Conservation (phyloP, 192 early-diverging fungal species). For the Phlyctochytrium planicorne region DNA sequence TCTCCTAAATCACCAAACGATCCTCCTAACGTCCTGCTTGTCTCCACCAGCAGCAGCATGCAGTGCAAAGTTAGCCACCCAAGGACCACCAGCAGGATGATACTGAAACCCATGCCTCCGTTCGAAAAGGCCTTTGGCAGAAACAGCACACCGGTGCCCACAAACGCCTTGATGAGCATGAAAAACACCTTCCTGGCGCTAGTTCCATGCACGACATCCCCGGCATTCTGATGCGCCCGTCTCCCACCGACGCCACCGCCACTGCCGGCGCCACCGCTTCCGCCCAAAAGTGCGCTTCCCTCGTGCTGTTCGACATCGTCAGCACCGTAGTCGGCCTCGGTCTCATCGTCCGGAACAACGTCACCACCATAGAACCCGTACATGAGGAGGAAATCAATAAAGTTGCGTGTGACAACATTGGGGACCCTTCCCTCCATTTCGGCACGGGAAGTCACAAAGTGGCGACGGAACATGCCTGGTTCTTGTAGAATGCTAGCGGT, state of each 20-base stretch:
- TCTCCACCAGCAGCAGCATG: slow-evolving; percentile 54
- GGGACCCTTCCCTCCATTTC: slow-evolving; percentile 62
- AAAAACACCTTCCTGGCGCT: slow-evolving; percentile 53
- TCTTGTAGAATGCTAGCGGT: slow-evolving; percentile 57
- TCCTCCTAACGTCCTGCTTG: slow-evolving; percentile 41
- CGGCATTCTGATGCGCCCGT: slow-evolving; percentile 21
- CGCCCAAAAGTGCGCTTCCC: slow-evolving; percentile 6
- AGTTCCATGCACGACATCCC: slow-evolving; percentile 39
- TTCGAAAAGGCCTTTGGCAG: slow-evolving; percentile 58
- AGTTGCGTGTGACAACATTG: slow-evolving; percentile 77
- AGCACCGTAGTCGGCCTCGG: slow-evolving; percentile 53
- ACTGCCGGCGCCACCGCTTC: slow-evolving; percentile 16
- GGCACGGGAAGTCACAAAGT: slow-evolving; percentile 77
- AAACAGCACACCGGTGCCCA: slow-evolving; percentile 62
- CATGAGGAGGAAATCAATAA: slow-evolving; percentile 90
- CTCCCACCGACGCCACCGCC: slow-evolving; percentile 25
- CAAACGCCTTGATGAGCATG: slow-evolving; percentile 63
- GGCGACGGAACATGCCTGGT: slow-evolving; percentile 87
- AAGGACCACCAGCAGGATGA: slow-evolving; percentile 42
- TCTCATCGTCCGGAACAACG: slow-evolving; percentile 73
- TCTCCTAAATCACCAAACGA: slow-evolving; percentile 58
- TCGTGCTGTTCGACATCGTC: slow-evolving; percentile 2
- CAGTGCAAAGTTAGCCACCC: slow-evolving; percentile 52
- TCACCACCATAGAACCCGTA: slow-evolving; percentile 96
- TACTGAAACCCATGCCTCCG: slow-evolving; percentile 51